Conservation (phyloP, 495 filamentous ascomycete genomes). For the Aspergillus funiculosus region DNA sequence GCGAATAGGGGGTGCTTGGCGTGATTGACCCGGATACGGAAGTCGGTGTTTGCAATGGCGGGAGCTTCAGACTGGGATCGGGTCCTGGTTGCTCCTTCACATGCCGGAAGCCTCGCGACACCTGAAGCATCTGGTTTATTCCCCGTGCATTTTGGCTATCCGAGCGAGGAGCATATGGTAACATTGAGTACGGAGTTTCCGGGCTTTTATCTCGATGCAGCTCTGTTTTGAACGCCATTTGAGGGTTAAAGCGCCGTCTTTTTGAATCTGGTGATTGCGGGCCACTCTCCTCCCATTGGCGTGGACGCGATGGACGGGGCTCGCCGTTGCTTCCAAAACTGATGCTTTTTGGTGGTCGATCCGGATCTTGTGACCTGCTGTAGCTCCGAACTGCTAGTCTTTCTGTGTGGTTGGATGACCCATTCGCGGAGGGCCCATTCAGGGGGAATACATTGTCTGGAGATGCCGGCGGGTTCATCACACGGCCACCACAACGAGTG, state of each 20-base stretch:
- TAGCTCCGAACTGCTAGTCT: slow-evolving; percentile 20
- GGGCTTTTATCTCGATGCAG: slow-evolving; percentile 33
- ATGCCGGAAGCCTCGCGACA: slow-evolving; percentile 26
- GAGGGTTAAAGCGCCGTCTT: slow-evolving; percentile 48
- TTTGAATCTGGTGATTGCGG: slow-evolving; percentile 47
- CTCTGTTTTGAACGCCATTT: slow-evolving; percentile 22
- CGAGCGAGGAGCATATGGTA: slow-evolving; percentile 29
- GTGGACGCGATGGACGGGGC: slow-evolving; percentile 18
- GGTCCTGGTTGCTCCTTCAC: slow-evolving; percentile 22
- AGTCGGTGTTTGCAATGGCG: slow-evolving; percentile 51
- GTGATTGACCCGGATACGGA: slow-evolving; percentile 20
- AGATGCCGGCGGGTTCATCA: slow-evolving; percentile 43
- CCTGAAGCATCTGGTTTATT: slow-evolving; percentile 36
- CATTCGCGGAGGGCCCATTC: slow-evolving; percentile 18
- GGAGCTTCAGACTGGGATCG: slow-evolving; percentile 49
- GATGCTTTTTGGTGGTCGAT: slow-evolving; percentile 21
- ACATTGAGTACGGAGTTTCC: slow-evolving; percentile 29
- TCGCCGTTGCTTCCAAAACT: slow-evolving; percentile 22
- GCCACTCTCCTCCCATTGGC: slow-evolving; percentile 27
- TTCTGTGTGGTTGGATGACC: slow-evolving; percentile 17
- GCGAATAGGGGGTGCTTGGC: slow-evolving; percentile 28
- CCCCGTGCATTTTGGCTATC: slow-evolving; percentile 28
- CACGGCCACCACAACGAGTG: slow-evolving; percentile 38
- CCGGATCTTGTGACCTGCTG: slow-evolving; percentile 18
- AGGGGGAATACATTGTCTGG: slow-evolving; percentile 38